Evolutionary conservation across 306 rosid species (phyloP).

Genomic region (Casuarina glauca): DNA sequence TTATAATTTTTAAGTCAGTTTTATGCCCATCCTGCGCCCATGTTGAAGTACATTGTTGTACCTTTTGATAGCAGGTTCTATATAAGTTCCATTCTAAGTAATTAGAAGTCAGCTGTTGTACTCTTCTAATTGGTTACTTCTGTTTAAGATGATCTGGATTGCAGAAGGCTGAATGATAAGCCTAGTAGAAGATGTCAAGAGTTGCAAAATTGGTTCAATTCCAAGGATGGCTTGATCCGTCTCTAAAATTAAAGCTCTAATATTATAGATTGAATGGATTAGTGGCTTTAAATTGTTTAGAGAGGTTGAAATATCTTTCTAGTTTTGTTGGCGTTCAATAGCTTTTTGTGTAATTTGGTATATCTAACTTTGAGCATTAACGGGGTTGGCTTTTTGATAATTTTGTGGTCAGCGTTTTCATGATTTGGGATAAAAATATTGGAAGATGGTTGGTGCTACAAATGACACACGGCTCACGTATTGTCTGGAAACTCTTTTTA

Average conservation of each 20-base stretch:
- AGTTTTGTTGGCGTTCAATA: neutral
- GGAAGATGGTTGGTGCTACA: neutral
- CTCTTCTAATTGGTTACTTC: neutral
- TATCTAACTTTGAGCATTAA: neutral
- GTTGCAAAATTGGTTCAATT: neutral
- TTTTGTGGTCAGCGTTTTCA: neutral
- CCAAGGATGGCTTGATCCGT: neutral
- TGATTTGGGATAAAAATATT: neutral
- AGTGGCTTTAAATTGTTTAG: neutral
- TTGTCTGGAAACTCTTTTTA: no score
- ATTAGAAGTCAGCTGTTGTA: neutral
- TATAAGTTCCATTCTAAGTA: neutral
- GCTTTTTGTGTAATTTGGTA: neutral
- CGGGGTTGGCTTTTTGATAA: neutral
- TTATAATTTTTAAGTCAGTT: neutral
- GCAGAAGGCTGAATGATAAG: neutral
- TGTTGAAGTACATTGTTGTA: neutral
- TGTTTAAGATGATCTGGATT: neutral
- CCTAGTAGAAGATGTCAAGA: neutral
- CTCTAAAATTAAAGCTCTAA: neutral
- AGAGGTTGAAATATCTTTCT: neutral
- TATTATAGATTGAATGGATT: neutral
- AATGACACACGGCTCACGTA: neutral
- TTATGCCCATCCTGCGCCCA: neutral
- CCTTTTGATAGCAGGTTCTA: neutral